phyloP scores from a whole-genome alignment of 2,329 filamentous ascomycete genomes.

The Thelonectria rubi region DNA sequence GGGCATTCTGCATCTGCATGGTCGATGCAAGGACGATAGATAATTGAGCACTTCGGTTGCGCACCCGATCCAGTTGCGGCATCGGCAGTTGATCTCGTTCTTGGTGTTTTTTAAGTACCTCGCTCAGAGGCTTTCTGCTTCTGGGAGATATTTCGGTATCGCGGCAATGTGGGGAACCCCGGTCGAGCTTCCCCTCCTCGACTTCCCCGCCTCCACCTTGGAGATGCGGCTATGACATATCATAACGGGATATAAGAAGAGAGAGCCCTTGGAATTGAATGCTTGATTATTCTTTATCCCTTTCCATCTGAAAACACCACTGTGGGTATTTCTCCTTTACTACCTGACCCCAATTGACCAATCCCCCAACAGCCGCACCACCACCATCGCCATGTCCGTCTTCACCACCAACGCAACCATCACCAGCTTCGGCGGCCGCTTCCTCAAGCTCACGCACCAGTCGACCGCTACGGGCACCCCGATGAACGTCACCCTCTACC shows the following conservation, averaged over 20 bases:
- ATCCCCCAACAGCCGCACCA: neutral
- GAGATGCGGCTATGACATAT: neutral
- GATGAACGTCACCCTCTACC: slow-evolving; percentile 93
- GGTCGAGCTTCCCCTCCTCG: slow-evolving; percentile 25
- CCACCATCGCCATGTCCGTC: slow-evolving; percentile 11
- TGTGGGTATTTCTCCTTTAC: neutral
- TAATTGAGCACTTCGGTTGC: neutral
- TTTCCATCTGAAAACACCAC: neutral
- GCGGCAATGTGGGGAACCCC: slow-evolving; percentile 29
- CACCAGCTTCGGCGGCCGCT: slow-evolving; percentile 89
- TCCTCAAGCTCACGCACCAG: slow-evolving; percentile 91
- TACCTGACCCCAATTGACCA: slow-evolving; percentile 7
- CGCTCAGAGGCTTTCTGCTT: neutral
- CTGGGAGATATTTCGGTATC: slow-evolving; percentile 32
- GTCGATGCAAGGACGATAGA: neutral
- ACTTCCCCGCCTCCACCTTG: slow-evolving; percentile 12
- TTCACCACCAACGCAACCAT: slow-evolving; percentile 92
- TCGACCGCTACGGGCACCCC: slow-evolving; percentile 81
- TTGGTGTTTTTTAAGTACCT: neutral
- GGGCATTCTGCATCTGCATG: neutral
- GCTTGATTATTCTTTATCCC: neutral
- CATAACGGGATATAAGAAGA: slow-evolving; percentile 11
- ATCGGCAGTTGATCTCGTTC: neutral
- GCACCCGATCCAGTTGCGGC: neutral
- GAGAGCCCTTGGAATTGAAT: slow-evolving; percentile 2